A percentile compares a stretch with the other conserved stretches of the same genome.
Evolutionary conservation across 2,329 filamentous ascomycete species (phyloP).

Genomic region (Monosporascus ibericus): DNA sequence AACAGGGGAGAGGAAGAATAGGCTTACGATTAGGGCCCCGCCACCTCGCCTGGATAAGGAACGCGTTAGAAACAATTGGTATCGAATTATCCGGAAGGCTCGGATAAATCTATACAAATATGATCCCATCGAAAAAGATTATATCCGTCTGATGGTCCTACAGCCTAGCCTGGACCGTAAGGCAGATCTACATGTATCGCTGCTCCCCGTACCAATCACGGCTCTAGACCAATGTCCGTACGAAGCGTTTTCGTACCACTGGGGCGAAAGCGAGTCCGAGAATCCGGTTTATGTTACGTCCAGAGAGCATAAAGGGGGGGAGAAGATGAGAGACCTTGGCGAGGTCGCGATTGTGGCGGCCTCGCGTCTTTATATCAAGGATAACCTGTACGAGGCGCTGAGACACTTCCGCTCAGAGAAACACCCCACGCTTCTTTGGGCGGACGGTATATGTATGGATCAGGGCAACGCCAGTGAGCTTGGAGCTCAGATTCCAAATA

Average conservation of each 20-base stretch:
- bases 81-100: no score
- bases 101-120: background rate
- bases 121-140: background rate
- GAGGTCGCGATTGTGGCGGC: background rate
- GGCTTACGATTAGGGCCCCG: background rate
- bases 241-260: slow-evolving; percentile 1
- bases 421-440: background rate
- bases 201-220: background rate
- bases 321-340: background rate
- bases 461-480: background rate
- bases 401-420: background rate
- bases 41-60: background rate
- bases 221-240: background rate
- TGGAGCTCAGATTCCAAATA: background rate
- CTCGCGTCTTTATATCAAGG: background rate
- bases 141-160: slow-evolving; percentile 1
- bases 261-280: slow-evolving; percentile 1
- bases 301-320: background rate
- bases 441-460: background rate
- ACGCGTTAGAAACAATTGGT: background rate
- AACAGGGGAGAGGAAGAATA: no score
- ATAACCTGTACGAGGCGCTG: background rate
- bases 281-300: slow-evolving; percentile 1
- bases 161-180: background rate
- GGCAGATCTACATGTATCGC: background rate